phyloP scores from a whole-genome alignment of 495 filamentous ascomycete species.

The Mytilinidion resinicola region DNA sequence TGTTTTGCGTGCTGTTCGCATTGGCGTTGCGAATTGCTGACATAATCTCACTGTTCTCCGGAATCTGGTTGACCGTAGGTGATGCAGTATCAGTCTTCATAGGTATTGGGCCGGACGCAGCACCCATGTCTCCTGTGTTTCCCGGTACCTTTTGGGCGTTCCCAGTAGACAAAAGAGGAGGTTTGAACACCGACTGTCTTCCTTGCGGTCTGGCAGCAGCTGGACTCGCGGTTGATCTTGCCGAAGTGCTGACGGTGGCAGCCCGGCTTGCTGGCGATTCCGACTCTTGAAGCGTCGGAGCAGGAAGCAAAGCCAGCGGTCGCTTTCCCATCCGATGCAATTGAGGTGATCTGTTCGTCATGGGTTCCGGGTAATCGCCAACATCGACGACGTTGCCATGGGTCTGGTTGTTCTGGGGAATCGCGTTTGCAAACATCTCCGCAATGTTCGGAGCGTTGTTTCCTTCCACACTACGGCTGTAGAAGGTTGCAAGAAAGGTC shows the following conservation, averaged over 20 bases:
- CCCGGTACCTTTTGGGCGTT: neutral
- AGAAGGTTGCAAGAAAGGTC: slow-evolving; percentile 93
- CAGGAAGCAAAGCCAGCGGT: slow-evolving; percentile 32
- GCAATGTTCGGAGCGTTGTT: slow-evolving; percentile 37
- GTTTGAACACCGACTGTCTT: slow-evolving; percentile 20
- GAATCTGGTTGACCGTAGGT: slow-evolving; percentile 21
- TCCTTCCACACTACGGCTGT: slow-evolving; percentile 69
- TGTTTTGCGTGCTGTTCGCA: slow-evolving; percentile 35
- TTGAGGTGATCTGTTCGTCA: slow-evolving; percentile 22
- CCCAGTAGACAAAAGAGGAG: neutral
- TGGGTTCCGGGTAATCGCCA: slow-evolving; percentile 30
- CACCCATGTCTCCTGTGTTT: neutral
- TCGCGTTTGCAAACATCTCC: slow-evolving; percentile 36
- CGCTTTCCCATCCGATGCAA: slow-evolving; percentile 23
- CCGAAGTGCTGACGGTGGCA: slow-evolving; percentile 20
- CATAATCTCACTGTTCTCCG: slow-evolving; percentile 66
- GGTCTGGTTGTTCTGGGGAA: slow-evolving; percentile 32
- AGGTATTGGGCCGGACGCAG: slow-evolving; percentile 7
- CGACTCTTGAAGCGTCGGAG: slow-evolving; percentile 22
- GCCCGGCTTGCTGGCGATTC: slow-evolving; percentile 6
- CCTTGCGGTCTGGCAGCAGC: slow-evolving; percentile 8
- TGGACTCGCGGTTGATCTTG: slow-evolving; percentile 22
- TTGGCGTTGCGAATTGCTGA: slow-evolving; percentile 50
- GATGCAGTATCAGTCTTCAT: slow-evolving; percentile 28
- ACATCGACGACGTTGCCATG: slow-evolving; percentile 39